Base-by-base conservation (phyloP, 164 flowering plant genomes). In the Stephania japonica region DNA sequence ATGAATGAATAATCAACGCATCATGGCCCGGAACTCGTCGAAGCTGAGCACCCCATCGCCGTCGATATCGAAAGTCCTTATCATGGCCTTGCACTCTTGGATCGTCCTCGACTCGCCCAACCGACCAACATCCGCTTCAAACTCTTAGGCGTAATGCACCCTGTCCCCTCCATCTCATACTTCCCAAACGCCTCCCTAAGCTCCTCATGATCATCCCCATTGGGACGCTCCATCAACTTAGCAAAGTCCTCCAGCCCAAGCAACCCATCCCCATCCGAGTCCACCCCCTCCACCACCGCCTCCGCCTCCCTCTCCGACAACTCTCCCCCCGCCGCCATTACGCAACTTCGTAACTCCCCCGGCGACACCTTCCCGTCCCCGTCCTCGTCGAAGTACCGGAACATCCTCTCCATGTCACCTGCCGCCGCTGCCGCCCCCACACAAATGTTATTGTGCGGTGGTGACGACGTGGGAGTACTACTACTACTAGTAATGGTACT, bases 241-340 rank as follows among this genome's bases (percentile, higher is more conserved):
- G 76, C 73, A 14, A 88, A 76, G 65, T 88, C 92, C n/a, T 82
- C 85, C 64, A 83, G 59, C 21, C 79, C 76, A 74, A 85, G 18
- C 61, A 83, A 32, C 14, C 90, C 90, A 43, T 87, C 92, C 5
- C 89, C 89, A 47, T 88, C 89, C 16, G 82, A 81, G 47, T 85
- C 92, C 72, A 76, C 24, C 32, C 70, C 32, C 71, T 62, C 78
- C 56, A 85, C 83, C 7, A 74, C 86, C 0, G 24, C 25, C 75
- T 82, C 80, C 0, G 85, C 90, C 25, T 84, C 91, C 9, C 73
- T 67, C 47, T 49, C 23, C n/a, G 72, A 27, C 50, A 85, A 26
- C 69, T 84, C 83, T 0, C 80, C 76, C 5, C 87, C 87, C 0
- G 83, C 72, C 56, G 63, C 25, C 1, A 70, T 65, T 11, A 88